Percentiles rank a stretch among this genome's conserved stretches.
phyloP scores from a whole-genome alignment of 2,329 filamentous ascomycete genomes.

The Alternaria infectoria region DNA sequence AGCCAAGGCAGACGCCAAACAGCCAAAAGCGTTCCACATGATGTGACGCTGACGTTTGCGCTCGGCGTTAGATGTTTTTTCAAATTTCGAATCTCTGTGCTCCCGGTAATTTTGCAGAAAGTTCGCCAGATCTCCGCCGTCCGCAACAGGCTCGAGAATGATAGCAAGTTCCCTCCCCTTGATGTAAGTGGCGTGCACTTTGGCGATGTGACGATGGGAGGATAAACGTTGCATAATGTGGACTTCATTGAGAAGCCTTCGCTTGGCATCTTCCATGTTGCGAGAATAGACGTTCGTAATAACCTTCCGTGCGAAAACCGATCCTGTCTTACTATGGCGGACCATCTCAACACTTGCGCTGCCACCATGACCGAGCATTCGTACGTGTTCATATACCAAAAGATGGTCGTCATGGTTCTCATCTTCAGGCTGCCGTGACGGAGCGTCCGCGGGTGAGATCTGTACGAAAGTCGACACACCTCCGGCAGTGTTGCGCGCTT shows the following conservation, averaged over 20 bases:
- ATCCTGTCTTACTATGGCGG: neutral
- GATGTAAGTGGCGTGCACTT: too few relatives aligned
- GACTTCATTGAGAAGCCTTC: neutral
- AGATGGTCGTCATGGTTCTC: too few relatives aligned
- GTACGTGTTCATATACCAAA: too few relatives aligned
- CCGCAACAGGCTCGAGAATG: neutral
- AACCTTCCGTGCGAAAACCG: neutral
- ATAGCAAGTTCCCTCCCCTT: neutral
- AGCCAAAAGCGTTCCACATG: too few relatives aligned
- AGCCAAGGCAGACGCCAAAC: slow-evolving; percentile 14
- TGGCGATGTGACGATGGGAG: neutral
- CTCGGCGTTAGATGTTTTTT: too few relatives aligned
- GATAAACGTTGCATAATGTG: neutral
- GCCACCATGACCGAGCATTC: neutral
- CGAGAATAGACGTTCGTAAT: neutral
- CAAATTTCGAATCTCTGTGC: too few relatives aligned
- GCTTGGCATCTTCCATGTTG: neutral
- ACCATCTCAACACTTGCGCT: neutral
- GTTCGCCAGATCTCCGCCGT: neutral
- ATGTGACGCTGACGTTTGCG: too few relatives aligned
- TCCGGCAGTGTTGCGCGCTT: too few relatives aligned
- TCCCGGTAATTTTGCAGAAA: neutral
- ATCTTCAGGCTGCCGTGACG: too few relatives aligned
- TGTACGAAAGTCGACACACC: too few relatives aligned
- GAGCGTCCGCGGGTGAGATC: too few relatives aligned